Percentiles rank a stretch among this genome's conserved stretches.
Evolutionary conservation across 345 rosid species (phyloP).

Genomic region (Lenwebbia sp.): DNA sequence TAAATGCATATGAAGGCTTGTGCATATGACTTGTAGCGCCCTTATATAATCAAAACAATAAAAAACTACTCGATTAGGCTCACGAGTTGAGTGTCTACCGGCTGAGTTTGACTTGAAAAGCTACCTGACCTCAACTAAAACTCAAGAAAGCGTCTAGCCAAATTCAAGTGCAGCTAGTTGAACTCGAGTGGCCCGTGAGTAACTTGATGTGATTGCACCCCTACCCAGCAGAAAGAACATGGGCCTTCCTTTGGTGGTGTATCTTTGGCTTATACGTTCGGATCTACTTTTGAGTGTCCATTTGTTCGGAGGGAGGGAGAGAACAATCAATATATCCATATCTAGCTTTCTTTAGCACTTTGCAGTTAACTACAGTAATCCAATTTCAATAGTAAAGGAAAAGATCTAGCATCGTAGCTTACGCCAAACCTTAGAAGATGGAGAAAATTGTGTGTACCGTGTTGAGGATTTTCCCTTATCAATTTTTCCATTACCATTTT

Average conservation of each 20-base stretch:
- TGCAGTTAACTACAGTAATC: neutral
- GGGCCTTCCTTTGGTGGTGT: neutral
- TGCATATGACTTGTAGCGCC: neutral
- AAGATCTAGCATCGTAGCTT: neutral
- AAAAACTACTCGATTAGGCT: neutral
- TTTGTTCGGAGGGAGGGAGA: neutral
- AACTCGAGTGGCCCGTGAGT: neutral
- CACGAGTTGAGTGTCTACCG: neutral
- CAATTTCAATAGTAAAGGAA: neutral
- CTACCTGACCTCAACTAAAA: neutral
- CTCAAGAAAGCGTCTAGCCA: rapidly evolving
- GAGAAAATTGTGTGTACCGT: neutral
- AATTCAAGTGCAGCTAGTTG: neutral
- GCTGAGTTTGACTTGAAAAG: neutral
- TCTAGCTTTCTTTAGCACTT: neutral
- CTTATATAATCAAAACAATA: neutral
- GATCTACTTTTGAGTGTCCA: neutral
- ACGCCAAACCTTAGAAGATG: neutral
- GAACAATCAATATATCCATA: neutral
- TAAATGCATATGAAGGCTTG: neutral
- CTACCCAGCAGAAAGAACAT: neutral
- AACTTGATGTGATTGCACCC: neutral
- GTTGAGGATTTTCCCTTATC: neutral
- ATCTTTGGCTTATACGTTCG: neutral
- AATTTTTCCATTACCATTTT: neutral